These are phyloP conservation scores for Trametes cingulata DNA, from an alignment of 768 basidiomycete species.

Conservation along the genomic window DNA sequence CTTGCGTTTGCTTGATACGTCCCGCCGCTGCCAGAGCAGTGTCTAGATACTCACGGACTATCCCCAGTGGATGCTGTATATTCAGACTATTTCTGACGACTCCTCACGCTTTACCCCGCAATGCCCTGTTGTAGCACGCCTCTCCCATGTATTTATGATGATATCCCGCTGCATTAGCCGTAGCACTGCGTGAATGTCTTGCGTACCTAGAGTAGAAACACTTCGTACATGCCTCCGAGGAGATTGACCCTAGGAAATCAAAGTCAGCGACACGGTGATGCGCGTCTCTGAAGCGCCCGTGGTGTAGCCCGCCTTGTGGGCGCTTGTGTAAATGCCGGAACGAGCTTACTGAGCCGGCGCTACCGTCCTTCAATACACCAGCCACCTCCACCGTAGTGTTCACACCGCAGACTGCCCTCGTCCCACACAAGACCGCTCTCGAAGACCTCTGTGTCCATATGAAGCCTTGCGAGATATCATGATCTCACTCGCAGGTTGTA, in stretches of 20 bases:
- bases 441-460: background rate
- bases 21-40: background rate
- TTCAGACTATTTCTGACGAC: conserved; percentile 2
- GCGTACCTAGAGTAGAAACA: background rate
- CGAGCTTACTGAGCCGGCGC: conserved; percentile 4
- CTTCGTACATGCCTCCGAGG: background rate
- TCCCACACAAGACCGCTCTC: background rate
- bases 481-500: conserved; percentile 2
- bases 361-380: background rate
- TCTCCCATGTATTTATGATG: background rate
- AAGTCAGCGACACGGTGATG: background rate
- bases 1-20: conserved; percentile 14
- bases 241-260: too few species aligned
- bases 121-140: background rate
- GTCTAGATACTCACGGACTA: background rate
- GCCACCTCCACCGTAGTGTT: background rate
- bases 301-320: background rate
- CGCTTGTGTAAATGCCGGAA: background rate
- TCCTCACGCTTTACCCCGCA: background rate
- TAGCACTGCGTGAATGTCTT: too few species aligned
- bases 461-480: background rate
- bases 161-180: too few species aligned
- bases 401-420: background rate
- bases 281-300: background rate
- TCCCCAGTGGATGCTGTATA: conserved; percentile 6